Percentiles rank a stretch among this genome's conserved stretches.
Conservation (phyloP, 1,284 basidiomycete genomes). For the Polyporus tsugae region DNA sequence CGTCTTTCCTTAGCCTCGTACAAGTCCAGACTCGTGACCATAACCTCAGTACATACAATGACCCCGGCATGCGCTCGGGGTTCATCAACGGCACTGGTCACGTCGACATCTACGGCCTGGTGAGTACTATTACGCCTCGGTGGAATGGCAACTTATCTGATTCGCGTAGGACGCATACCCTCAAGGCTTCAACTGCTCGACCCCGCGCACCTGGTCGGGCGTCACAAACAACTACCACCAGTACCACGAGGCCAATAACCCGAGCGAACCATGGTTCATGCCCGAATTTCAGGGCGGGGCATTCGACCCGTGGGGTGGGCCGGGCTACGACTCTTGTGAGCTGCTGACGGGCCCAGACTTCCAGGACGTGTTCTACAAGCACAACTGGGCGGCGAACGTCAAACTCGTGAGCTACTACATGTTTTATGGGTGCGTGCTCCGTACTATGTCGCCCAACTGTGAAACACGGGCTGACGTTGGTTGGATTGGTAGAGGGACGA, state of each 20-base stretch:
- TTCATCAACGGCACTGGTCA: conserved; percentile 76
- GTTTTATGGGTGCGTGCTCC: conserved; percentile 68
- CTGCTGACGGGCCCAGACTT: conserved; percentile 75
- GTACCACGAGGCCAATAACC: conserved; percentile 65
- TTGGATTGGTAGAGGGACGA: conserved; percentile 67
- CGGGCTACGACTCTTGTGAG: conserved; percentile 61
- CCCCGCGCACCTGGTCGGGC: conserved; percentile 65
- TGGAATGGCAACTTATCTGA: not conserved
- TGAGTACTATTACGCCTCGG: conserved; percentile 28
- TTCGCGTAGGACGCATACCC: conserved; percentile 66
- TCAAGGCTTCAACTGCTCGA: conserved; percentile 77
- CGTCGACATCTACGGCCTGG: conserved; percentile 62
- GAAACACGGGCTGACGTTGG: not conserved
- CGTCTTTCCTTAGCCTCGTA: not conserved
- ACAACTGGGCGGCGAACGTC: conserved; percentile 80
- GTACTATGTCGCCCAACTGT: not conserved
- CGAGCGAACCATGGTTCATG: conserved; percentile 69
- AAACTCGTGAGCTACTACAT: conserved; percentile 84
- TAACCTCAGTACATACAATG: conserved; percentile 65
- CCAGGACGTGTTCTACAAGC: conserved; percentile 77
- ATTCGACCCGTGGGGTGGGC: conserved; percentile 79
- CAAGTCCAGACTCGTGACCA: not conserved
- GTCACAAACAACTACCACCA: conserved; percentile 64
- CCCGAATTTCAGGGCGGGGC: conserved; percentile 66
- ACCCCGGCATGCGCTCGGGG: conserved; percentile 62